Percentiles rank a stretch among this genome's conserved stretches.
Conservation (phyloP, 2,329 filamentous ascomycete species). For the Byssochlamys sp. region DNA sequence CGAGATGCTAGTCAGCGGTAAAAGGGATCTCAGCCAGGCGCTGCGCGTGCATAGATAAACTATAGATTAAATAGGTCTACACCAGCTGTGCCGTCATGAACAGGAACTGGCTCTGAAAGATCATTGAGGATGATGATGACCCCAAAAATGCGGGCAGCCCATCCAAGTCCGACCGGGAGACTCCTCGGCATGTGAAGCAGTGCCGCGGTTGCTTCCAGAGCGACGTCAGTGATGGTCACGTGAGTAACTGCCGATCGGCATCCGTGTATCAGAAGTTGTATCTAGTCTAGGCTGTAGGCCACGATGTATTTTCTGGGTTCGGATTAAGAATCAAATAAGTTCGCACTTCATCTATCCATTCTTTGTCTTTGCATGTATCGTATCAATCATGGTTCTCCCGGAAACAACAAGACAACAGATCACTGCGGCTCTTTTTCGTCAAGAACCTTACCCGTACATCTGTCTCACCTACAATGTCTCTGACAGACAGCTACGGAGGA, state of each 20-base stretch:
- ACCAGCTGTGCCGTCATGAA: neutral
- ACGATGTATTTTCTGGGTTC: neutral
- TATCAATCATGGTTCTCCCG: neutral
- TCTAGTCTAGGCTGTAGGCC: neutral
- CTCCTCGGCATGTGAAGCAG: slow-evolving; percentile 34
- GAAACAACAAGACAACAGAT: slow-evolving; percentile 2
- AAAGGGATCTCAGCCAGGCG: neutral
- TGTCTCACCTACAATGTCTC: slow-evolving; percentile 29
- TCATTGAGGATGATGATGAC: neutral
- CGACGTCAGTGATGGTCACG: slow-evolving; percentile 26
- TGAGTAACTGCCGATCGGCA: slow-evolving; percentile 6
- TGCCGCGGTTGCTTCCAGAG: neutral
- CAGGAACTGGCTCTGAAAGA: neutral
- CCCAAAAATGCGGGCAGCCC: slow-evolving; percentile 8
- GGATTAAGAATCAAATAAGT: neutral
- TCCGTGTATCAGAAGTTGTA: neutral
- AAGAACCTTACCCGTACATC: slow-evolving; percentile 5
- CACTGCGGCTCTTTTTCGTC: slow-evolving; percentile 5
- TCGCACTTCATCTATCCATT: neutral
- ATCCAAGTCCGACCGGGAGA: neutral
- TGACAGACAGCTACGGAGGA: slow-evolving; percentile 26
- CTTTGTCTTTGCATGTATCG: neutral
- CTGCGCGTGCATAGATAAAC: neutral
- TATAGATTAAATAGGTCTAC: neutral
- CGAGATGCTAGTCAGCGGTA: slow-evolving; percentile 11